phyloP scores from a whole-genome alignment of 2,329 filamentous ascomycete species.

The Cryphonectria naterciae region DNA sequence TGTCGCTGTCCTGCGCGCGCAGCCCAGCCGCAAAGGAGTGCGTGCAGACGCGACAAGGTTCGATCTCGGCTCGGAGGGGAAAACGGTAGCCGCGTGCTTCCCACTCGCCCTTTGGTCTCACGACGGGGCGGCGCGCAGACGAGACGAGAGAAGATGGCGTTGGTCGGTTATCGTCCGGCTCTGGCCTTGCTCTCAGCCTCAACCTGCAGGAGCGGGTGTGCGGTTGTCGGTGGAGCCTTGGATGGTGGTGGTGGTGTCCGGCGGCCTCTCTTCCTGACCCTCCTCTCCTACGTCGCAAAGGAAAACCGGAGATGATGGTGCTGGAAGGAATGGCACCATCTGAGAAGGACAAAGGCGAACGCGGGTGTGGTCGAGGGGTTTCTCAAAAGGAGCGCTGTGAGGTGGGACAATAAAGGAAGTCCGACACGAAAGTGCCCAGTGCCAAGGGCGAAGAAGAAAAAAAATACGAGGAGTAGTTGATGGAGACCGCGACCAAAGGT shows the following conservation, averaged over 20 bases:
- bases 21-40: neutral
- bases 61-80: neutral
- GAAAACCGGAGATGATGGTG: constrained; percentile 27
- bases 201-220: constrained; percentile 8
- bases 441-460: neutral
- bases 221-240: constrained; percentile 13
- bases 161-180: constrained; percentile 14
- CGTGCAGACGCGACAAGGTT: neutral
- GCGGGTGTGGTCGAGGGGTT: neutral
- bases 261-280: constrained; percentile 26
- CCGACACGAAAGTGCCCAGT: neutral
- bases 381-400: neutral
- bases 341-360: constrained; percentile 23
- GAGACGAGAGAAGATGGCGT: neutral
- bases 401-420: neutral
- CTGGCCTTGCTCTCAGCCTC: neutral
- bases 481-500: constrained; percentile 1
- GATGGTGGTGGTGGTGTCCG: constrained; percentile 19
- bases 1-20: constrained; percentile 12
- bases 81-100: neutral
- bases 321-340: constrained; percentile 28
- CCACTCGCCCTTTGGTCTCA: constrained; percentile 1
- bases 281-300: constrained; percentile 30
- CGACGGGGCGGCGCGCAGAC: constrained; percentile 18
- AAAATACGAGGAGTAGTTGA: constrained; percentile 5